Evolutionary conservation across 2,329 filamentous ascomycete genomes (phyloP).

Genomic region (Lomentospora prolificans): DNA sequence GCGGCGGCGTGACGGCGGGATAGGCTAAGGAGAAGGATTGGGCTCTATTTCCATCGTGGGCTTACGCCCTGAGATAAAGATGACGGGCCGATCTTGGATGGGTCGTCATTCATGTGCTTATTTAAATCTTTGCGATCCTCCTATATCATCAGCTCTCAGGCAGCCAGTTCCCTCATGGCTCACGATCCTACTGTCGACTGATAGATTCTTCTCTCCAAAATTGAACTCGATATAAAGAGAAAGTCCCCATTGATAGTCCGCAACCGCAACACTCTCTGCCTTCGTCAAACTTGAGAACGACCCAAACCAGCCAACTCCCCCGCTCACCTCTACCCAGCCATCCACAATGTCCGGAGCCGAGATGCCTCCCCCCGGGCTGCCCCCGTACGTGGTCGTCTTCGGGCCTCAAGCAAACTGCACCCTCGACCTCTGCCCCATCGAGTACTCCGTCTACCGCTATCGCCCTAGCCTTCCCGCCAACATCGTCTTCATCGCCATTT

Average conservation of each 20-base stretch:
- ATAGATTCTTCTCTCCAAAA: no score
- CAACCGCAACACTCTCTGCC: no score
- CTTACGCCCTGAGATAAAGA: background rate
- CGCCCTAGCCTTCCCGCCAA: constrained; percentile 44
- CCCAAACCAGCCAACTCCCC: no score
- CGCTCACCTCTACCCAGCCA: no score
- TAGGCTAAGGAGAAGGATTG: background rate
- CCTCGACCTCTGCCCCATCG: constrained; percentile 32
- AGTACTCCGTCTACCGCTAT: constrained; percentile 40
- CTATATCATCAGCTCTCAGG: no score
- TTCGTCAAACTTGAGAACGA: no score
- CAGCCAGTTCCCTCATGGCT: no score
- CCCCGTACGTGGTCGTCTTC: constrained; percentile 10
- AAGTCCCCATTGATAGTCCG: no score
- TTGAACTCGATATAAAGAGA: background rate
- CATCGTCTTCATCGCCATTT: constrained; percentile 38
- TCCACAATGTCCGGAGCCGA: constrained; percentile 8
- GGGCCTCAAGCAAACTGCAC: constrained; percentile 24
- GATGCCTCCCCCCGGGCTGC: constrained; percentile 6
- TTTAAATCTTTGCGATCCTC: background rate
- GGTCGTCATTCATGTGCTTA: background rate
- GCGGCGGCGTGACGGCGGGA: background rate
- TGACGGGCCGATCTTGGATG: background rate
- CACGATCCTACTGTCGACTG: no score
- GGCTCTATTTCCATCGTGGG: background rate